phyloP scores from a whole-genome alignment of 805 yeast genomes.

The Candida corydali region DNA sequence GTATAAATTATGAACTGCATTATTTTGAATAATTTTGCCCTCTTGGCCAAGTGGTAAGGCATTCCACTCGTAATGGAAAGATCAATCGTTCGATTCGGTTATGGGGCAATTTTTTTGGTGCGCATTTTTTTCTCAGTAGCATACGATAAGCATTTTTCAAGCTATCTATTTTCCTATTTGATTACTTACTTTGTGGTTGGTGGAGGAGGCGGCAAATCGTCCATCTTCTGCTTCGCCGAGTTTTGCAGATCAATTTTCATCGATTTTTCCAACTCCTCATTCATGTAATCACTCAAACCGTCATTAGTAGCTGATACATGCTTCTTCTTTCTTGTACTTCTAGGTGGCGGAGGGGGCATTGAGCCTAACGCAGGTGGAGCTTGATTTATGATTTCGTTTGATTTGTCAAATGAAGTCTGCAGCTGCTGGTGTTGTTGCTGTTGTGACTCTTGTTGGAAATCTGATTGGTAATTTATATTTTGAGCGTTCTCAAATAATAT shows the following conservation, averaged over 20 bases:
- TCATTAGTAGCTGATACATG: slow-evolving; percentile 17
- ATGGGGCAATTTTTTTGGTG: slow-evolving; percentile 33
- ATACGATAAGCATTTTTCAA: no score
- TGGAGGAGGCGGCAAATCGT: slow-evolving; percentile 20
- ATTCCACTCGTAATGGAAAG: slow-evolving; percentile 54
- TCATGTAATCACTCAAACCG: slow-evolving; percentile 37
- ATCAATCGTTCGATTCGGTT: slow-evolving; percentile 53
- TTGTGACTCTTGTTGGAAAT: slow-evolving; percentile 1
- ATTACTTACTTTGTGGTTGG: slow-evolving; percentile 3
- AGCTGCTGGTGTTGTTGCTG: background rate
- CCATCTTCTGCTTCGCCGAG: slow-evolving; percentile 2
- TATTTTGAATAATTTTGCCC: slow-evolving; percentile 23
- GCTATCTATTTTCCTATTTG: background rate
- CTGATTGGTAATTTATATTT: slow-evolving; percentile 14
- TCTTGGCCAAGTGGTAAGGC: slow-evolving; percentile 54
- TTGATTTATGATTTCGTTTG: slow-evolving; percentile 8
- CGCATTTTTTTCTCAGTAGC: background rate
- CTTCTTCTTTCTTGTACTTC: slow-evolving; percentile 25
- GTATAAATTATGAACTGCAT: background rate
- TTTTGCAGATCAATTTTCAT: slow-evolving; percentile 27
- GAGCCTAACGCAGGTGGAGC: slow-evolving; percentile 12
- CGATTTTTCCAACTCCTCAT: slow-evolving; percentile 40
- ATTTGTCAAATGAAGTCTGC: background rate
- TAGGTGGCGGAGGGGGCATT: slow-evolving; percentile 17
- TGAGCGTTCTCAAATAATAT: slow-evolving; percentile 27